Evolutionary conservation across 2,329 filamentous ascomycete species (phyloP).

Genomic region (Fusarium goolgardi): DNA sequence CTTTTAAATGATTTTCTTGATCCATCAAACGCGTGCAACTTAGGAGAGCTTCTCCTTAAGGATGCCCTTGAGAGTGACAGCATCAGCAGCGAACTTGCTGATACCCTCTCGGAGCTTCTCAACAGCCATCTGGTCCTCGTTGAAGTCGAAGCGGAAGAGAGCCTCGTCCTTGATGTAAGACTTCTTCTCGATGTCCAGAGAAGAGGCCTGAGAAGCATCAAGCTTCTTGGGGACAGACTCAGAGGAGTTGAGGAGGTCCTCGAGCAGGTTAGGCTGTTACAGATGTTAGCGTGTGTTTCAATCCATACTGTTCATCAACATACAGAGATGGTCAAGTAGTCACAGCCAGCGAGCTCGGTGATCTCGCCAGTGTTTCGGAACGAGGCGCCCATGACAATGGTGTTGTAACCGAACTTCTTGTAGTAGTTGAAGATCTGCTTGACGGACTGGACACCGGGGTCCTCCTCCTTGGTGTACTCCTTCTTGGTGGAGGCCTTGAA

Average conservation of each 20-base stretch:
- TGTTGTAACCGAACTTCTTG: conserved; percentile 99
- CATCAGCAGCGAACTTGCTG: conserved; percentile 98
- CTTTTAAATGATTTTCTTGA: conserved; percentile 35
- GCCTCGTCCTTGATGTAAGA: conserved; percentile 91
- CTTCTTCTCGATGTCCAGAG: conserved; percentile 86
- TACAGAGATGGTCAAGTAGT: conserved; percentile 98
- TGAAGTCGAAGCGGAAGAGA: conserved; percentile 97
- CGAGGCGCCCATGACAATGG: conserved; percentile 99
- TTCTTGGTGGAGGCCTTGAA: conserved; percentile 97
- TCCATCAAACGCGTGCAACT: conserved; percentile 32
- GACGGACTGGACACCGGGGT: conserved; percentile 96
- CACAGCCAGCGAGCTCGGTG: conserved; percentile 96
- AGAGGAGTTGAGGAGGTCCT: conserved; percentile 89
- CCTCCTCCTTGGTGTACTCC: conserved; percentile 88
- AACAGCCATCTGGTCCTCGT: conserved; percentile 99
- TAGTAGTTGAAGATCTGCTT: conserved; percentile 99
- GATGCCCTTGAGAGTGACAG: conserved; percentile 91
- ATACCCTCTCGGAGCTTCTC: conserved; percentile 99
- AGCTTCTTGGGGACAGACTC: conserved; percentile 93
- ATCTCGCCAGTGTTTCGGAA: conserved; percentile 98
- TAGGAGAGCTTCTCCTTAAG: conserved; percentile 84
- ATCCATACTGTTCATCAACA: conserved; percentile 52
- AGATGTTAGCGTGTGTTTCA: conserved; percentile 32
- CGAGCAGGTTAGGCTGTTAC: conserved; percentile 84
- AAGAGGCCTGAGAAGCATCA: conserved; percentile 71